Base-by-base conservation (phyloP, 257 asterid species). In the Forsythia suspensa region DNA sequence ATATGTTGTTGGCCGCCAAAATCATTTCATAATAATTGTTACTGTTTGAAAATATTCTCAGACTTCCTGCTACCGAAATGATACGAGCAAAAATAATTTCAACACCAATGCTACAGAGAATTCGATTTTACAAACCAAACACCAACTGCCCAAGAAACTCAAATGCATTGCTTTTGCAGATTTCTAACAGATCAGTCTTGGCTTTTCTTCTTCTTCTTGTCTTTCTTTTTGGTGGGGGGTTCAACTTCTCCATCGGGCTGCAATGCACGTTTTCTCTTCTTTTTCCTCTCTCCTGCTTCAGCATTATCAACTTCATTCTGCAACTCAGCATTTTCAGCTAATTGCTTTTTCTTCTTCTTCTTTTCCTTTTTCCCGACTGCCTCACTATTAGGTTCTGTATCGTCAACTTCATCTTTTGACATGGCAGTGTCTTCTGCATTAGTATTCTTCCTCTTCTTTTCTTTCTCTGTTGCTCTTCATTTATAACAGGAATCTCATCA, bases 241-340 rank as follows among this genome's bases (percentile, higher is more conserved):
- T 85, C 84, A 5, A 79, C 85, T 40, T 79, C 90, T 66, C 82
- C 87, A 37, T 72, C 87, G 0, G 78, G 69, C 77, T 89, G 69
- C 77, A 87, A 90, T 4, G 81, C 81, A 41, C 86, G 91, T 57
- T 89, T 89, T 79, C 93, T 86, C 93, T 89, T 89, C 86, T 84
- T 89, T 83, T 87, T 89, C 87, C 80, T 85, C 75, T 71, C 79
- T 79, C 72, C 80, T 21, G 63, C 70, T 71, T 82, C 89, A 18
- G 40, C 84, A 52, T 68, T 75, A 42, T 77, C 86, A 15, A 65
- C 70, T 59, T 82, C 87, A 5, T 61, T 82, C 74, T 82, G 82
- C 55, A 51, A 63, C 46, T 80, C 85, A 46, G 44, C 81, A 75
- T 77, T 80, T 68, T 85, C 87, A 36, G 80, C 80, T 6, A 61